phyloP scores from a whole-genome alignment of 768 basidiomycete genomes.

The Sutorius australiensis region DNA sequence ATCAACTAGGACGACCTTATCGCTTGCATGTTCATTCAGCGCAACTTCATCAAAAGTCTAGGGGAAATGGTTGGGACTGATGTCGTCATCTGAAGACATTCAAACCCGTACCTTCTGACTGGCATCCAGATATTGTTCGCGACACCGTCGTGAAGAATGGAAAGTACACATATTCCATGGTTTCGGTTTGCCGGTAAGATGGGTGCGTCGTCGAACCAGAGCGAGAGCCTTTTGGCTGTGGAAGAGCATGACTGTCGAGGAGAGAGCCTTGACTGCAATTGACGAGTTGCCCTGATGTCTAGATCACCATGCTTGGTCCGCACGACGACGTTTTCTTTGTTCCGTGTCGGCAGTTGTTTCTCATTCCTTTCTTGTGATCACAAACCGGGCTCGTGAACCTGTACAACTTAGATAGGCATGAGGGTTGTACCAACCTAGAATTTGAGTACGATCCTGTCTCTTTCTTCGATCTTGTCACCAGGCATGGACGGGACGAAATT shows the following conservation, averaged over 20 bases:
- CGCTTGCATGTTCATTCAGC: conserved; percentile 33
- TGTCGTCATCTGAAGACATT: neutral
- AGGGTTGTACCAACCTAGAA: neutral
- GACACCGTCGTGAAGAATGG: conserved; percentile 36
- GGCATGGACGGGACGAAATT: no score
- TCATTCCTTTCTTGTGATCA: neutral
- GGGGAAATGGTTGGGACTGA: neutral
- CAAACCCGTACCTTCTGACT: conserved; percentile 37
- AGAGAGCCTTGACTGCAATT: neutral
- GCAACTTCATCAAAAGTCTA: conserved; percentile 36
- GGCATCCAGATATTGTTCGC: conserved; percentile 43
- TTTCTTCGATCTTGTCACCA: no score
- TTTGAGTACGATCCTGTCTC: no score
- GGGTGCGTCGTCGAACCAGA: conserved; percentile 3
- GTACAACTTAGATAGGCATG: neutral
- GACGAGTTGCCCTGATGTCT: neutral
- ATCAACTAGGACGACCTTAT: conserved; percentile 65
- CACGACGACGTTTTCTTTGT: neutral
- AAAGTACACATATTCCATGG: conserved; percentile 27
- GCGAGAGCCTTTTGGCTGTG: conserved; percentile 4
- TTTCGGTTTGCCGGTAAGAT: conserved; percentile 22
- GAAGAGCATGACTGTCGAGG: conserved; percentile 12
- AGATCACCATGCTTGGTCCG: neutral
- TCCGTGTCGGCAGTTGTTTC: neutral
- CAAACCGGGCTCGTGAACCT: neutral